Evolutionary conservation across 2,329 filamentous ascomycete species (phyloP), one percentile per base, ranked within the genome.

Genomic region (Sclerotinia minor): DNA sequence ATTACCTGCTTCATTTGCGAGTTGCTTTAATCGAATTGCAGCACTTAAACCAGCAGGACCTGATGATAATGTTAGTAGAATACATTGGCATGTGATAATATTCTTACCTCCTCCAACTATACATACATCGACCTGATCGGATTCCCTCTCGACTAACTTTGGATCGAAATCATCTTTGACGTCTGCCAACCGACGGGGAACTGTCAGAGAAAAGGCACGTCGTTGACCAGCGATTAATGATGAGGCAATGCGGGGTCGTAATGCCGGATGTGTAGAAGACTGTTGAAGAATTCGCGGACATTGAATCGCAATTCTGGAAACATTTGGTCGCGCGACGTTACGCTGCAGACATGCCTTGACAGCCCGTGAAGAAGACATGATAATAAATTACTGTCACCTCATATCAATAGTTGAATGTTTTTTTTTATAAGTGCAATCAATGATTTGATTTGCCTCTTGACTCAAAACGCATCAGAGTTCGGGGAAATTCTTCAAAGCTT

Each of bases 41-140:
- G 95, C 94, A 73, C 92, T 91, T 72, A 99, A 85, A 69, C 95
- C 95, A 64, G 95, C 92, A 65, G 95, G 95, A n/a, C 95, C 86
- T 86, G 74, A 35, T 26, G 26, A 44, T 26, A 26, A 44, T 57
- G 45, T 75, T 64, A 74, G 69, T 50, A 38, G 29, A 41, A 52
- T 26, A 8, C 44, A 21, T 67, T 66, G 15, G 32, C 41, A 15
- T 67, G 21, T 67, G 49, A 52, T 54, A 35, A 29, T 41, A 50
- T 60, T 73, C 79, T 75, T 82, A 87, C 85, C 94, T 79, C 92
- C 95, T 76, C 95, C 95, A 65, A 99, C 88, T 76, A 99, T 98
- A 80, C 93, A 96, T 41, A 99, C 94, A 79, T 99, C 95, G 41
- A 99, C 95, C 80, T 95, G 83, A 76, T 99, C 95, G 65, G 88